These are phyloP conservation scores for barrel medic (Medicago truncatula) DNA, from an alignment of 306 rosid genomes.

Conservation along the genomic window MtrunA17r5.0-ANR NC_053046.1:936501-937000, in stretches of 20 bases:
- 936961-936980: not conserved
- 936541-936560: not conserved
- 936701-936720: constrained; percentile 73
- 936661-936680: constrained; percentile 67
- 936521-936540: too few species aligned
- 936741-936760: constrained; percentile 47
- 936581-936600: not conserved
- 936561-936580: too few species aligned
- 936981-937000: constrained; percentile 2
- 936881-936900: too few species aligned
- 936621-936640: too few species aligned
- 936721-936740: constrained; percentile 61
- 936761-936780: not conserved
- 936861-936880: too few species aligned
- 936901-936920: too few species aligned
- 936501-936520: not conserved
- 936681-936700: constrained; percentile 74
- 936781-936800: too few species aligned
- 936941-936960: constrained; percentile 17
- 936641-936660: constrained; percentile 55
- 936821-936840: too few species aligned
- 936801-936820: too few species aligned
- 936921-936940: too few species aligned
- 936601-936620: too few species aligned
- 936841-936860: too few species aligned